Evolutionary conservation across 2,329 filamentous ascomycete genomes (phyloP), one percentile per base, ranked within the genome.

Genomic region (Colletotrichum incanum): DNA sequence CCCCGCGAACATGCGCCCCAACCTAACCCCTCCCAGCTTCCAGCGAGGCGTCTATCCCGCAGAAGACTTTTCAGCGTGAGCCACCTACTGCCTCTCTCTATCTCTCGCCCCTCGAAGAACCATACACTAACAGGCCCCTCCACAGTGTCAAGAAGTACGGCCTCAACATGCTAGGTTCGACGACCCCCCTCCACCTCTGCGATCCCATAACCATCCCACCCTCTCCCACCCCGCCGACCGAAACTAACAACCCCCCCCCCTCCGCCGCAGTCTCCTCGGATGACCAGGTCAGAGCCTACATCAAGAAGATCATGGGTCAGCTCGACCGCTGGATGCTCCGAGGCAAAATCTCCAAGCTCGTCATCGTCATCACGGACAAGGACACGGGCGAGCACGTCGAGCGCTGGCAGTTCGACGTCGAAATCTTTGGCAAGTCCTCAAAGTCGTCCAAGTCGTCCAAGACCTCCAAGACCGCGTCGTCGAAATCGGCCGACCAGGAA

Each of bases 281-380:
- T 82, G 96, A 98, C 86, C 96, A 99, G 85, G 96, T 99, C 80
- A 97, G 98, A 84, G 94, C 95, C 41, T 99, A 99, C 85, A 97
- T 99, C 87, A 98, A 98, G 84, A 98, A 97, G 85, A 98, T 99
- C 85, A 99, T 98, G 95, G 92, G 92, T 37, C 96, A 99, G 84
- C 90, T 99, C 71, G 96, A 97, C 85, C 94, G 94, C 81, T 99
- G 96, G 96, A 98, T 98, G 95, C 88, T 95, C 65, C 94, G 93
- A 77, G 94, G 95, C 81, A 98, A 99, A 84, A 98, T 99, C 80
- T 97, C 94, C 64, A 98, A 97, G 83, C 91, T 99, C 16, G 95
- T 99, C 72, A 93, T 99, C 65, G 96, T 99, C 59, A 95, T 99
- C 76, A 98, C 96, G 41, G 94, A 93, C 86, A 98, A 98, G 83